phyloP scores from a whole-genome alignment of 2,329 filamentous ascomycete species.

The Graphilbum sp. region DNA sequence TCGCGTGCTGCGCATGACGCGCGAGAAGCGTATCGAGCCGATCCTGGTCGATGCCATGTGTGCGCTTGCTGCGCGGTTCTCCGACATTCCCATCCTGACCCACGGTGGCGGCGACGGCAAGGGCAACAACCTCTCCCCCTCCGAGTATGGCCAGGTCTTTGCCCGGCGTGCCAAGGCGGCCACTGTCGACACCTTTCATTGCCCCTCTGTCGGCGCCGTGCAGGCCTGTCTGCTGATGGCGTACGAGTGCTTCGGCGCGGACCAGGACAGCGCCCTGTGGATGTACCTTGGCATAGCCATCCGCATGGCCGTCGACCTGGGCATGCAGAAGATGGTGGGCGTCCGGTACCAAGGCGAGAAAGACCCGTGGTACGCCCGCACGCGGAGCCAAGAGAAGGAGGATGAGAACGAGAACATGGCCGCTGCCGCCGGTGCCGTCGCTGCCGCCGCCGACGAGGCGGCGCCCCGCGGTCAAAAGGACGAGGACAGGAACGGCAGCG shows the following conservation, averaged over 20 bases:
- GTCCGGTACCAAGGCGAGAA: conserved; percentile 43
- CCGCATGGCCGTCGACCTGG: conserved; percentile 65
- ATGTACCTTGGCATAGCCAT: conserved; percentile 87
- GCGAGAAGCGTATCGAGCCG: conserved; percentile 65
- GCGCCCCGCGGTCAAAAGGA: not conserved
- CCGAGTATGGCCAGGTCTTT: conserved; percentile 61
- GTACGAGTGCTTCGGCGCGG: conserved; percentile 78
- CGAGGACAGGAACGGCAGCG: conserved; percentile 4
- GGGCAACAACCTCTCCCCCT: conserved; percentile 21
- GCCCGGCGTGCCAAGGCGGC: conserved; percentile 70
- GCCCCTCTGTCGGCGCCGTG: conserved; percentile 66
- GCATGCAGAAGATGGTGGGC: conserved; percentile 67
- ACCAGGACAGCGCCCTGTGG: conserved; percentile 80
- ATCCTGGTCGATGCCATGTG: conserved; percentile 81
- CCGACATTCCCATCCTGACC: conserved; percentile 37
- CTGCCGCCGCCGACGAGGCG: conserved; percentile 8
- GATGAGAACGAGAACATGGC: conserved; percentile 8
- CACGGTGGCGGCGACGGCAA: conserved; percentile 31
- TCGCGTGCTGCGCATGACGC: conserved; percentile 57
- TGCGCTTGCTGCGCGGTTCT: conserved; percentile 67
- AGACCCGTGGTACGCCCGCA: conserved; percentile 31
- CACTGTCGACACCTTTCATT: conserved; percentile 68
- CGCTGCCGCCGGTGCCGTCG: conserved; percentile 10
- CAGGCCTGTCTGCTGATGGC: conserved; percentile 73
- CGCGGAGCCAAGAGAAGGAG: conserved; percentile 20